Base-by-base conservation (phyloP, 2,329 filamentous ascomycete species). In the Botrytis medusae region DNA sequence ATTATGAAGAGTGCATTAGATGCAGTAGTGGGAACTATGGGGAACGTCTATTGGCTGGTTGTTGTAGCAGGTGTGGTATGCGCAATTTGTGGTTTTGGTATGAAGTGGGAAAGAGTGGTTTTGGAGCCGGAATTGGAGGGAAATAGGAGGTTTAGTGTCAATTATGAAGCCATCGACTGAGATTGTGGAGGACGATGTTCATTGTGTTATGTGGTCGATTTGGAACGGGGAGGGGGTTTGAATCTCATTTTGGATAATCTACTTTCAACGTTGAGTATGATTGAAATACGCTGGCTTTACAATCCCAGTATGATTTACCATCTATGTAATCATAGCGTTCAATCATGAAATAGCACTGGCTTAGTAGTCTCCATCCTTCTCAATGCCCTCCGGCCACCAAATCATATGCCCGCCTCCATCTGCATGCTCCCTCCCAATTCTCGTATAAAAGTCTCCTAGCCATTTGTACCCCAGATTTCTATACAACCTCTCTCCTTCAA, bases 381-480 rank as follows among this genome's bases (percentile, higher is more conserved):
- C 42, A 32, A 51, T 7, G 48, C 72, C 74, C n/a, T 76, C 72
- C 14, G 75, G 75, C 71, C 75, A 77, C 74, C 74, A 75, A 54
- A 79, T 75, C 74, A 79, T 77, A 71, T 77, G 72, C 9, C 77
- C 78, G 44, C 77, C 77, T 12, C 75, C 75, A 6, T 72, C 72
- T n/a, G 59, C 59, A 46, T 76, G 71, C 14, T 62, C 63, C 22
- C 61, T 60, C 42, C 63, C 61, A 16, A 73, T 25, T n/a, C 75
- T 69, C 37, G 67, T 42, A 22, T 57, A 74, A 48, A 77, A 79
- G 34, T 76, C 72, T 6, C 75, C 78, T 18, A 78, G 20, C 69
- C 68, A 54, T 32, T 74, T 73, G 72, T 80, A 79, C 0, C 79
- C 78, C 42, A 80, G 20, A n/a, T 75, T 80, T 16, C 75, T 63